Base-by-base conservation (phyloP, 768 basidiomycete species). In the Trametes cinnabarina region DNA sequence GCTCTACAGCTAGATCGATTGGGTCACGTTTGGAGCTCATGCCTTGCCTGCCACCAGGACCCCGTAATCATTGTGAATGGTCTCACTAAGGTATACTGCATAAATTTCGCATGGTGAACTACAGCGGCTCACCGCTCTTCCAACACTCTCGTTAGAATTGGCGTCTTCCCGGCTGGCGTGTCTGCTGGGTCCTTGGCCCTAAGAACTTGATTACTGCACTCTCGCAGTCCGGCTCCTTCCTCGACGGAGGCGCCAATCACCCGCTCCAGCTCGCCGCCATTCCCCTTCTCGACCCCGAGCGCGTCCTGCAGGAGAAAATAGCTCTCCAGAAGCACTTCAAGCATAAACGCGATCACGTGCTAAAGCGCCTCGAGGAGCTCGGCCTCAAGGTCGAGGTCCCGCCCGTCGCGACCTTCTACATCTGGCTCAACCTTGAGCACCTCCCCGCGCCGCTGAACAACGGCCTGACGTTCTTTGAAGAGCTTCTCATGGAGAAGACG, bases 401-500 rank as follows among this genome's bases (percentile, higher is more conserved):
- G 40, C 93, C 92, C 6, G 76, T 76, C 19, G 85, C 86, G 54
- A 97, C 95, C 2, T 98, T 97, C 75, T 97, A 98, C 73, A 85
- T 97, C 69, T 97, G 95, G 94, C 82, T 95, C 58, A 90, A 91
- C 74, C 78, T 96, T 20, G 87, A 87, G 69, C 79, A 78, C 54
- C 80, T 97, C 46, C 89, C 92, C 9, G 65, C 83, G 4, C 95
- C 95, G 7, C 69, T 97, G 42, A 92, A 94, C 75, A 92, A 92
- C 66, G 94, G 94, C 19, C 75, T 97, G 83, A 92, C 90, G 5
- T 96, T 98, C 83, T 98, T 98, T 68, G 94, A 96, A 68, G 94
- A 94, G 72, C 77, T 94, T 42, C 79, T 96, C 51, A 96, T 94
- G 73, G 89, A 92, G 73, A 81, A 92, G 73, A 90, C 92, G 10